Evolutionary conservation across 2,329 filamentous ascomycete species (phyloP).

Genomic region (Aquanectria penicillioides): DNA sequence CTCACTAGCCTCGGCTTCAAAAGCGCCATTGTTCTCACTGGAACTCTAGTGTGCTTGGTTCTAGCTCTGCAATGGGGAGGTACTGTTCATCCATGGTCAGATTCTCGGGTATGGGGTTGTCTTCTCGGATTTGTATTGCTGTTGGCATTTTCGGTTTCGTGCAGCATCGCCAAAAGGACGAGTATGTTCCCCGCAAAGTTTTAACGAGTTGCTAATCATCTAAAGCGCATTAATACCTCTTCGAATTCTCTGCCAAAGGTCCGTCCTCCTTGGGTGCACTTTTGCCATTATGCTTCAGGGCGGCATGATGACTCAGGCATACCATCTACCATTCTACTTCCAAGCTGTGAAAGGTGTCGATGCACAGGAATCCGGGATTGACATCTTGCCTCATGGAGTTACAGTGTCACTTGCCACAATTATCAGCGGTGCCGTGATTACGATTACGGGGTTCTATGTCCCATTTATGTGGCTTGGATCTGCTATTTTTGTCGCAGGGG

Average conservation of each 20-base stretch:
- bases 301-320: conserved; percentile 34
- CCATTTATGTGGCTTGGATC: conserved; percentile 37
- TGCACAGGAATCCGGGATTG: conserved; percentile 28
- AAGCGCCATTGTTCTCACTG: conserved; percentile 27
- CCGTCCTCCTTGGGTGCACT: conserved; percentile 25
- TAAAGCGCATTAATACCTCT: conserved; percentile 29
- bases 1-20: conserved; percentile 19
- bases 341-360: conserved; percentile 34
- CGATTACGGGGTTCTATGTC: conserved; percentile 27
- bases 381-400: conserved; percentile 32
- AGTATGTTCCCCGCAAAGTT: background rate
- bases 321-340: conserved; percentile 37
- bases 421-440: conserved; percentile 24
- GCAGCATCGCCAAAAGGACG: conserved; percentile 27
- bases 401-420: conserved; percentile 25
- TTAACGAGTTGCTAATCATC: background rate
- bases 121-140: conserved; percentile 31
- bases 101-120: conserved; percentile 36
- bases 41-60: conserved; percentile 24
- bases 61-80: conserved; percentile 40
- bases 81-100: conserved; percentile 32
- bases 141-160: conserved; percentile 24
- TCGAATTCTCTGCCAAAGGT: conserved; percentile 26
- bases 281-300: conserved; percentile 35
- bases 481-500: conserved; percentile 23